A percentile compares a stretch with the other conserved stretches of the same genome.
phyloP scores from a whole-genome alignment of 768 basidiomycete species.

The Infundibulicybe gibba region DNA sequence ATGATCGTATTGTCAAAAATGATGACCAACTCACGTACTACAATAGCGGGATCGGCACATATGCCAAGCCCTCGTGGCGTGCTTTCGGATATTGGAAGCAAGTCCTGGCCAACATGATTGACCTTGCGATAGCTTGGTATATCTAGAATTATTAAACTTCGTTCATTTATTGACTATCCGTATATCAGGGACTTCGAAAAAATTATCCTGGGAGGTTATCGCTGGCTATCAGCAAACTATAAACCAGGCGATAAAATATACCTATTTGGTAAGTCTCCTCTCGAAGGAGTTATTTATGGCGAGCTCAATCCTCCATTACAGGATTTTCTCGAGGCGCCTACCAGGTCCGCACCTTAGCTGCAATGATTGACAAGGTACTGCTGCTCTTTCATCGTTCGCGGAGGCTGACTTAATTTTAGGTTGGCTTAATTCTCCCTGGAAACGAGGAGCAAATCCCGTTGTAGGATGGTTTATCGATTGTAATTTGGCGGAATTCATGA shows the following conservation, averaged over 20 bases:
- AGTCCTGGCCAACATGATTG: conserved; percentile 19
- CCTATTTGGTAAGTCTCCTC: conserved; percentile 13
- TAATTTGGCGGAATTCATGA: not conserved
- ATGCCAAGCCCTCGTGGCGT: conserved; percentile 16
- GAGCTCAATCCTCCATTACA: conserved; percentile 9
- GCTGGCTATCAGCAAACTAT: conserved; percentile 22
- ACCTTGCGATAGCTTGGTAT: conserved; percentile 35
- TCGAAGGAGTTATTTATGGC: not conserved
- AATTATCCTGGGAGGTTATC: conserved; percentile 16
- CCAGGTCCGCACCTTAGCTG: conserved; percentile 38
- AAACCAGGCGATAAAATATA: conserved; percentile 16
- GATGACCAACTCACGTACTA: conserved; percentile 22
- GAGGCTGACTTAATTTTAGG: conserved; percentile 16
- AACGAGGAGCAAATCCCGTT: conserved; percentile 40
- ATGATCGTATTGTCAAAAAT: conserved; percentile 17
- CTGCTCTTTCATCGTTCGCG: not conserved
- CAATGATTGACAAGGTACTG: conserved; percentile 37
- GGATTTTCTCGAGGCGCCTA: conserved; percentile 49
- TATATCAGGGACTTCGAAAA: conserved; percentile 19
- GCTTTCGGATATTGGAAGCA: conserved; percentile 14
- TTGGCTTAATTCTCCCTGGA: conserved; percentile 35
- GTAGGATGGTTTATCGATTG: conserved; percentile 15
- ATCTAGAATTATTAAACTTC: no score
- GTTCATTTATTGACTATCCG: not conserved
- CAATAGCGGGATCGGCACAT: conserved; percentile 29